Evolutionary conservation across 192 early-diverging fungal species (phyloP), one percentile per base, ranked within the genome.

Genomic region (Podochytrium sp.): DNA sequence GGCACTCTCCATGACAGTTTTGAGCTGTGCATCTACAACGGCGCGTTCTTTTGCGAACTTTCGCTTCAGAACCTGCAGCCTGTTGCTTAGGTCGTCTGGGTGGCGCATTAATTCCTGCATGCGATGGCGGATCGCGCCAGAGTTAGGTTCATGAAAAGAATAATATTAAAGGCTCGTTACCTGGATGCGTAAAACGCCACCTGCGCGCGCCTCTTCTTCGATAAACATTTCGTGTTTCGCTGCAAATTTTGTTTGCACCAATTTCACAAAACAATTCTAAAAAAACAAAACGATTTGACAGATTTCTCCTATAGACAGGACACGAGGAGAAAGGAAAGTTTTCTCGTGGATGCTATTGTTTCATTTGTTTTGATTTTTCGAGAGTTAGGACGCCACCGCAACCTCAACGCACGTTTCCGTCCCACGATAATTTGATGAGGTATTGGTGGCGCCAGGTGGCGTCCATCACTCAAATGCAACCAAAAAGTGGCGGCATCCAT

Each of bases 31-130:
- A 79, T 98, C 96, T 29, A 98, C 91, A 27, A 91, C 86, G 10
- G 94, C 92, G 76, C 93, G 89, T 84, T 99, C 98, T 72, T 92
- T 89, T 2, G 90, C 90, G 58, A 96, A 86, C 76, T 95, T 95
- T 65, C 90, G 88, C 63, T 91, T 89, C 33, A 98, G 71, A 5
- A 87, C 83, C 27, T 87, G 83, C 10, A 97, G 90, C 74, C 92
- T 96, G 81, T 91, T 91, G 20, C 85, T 88, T 23, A 99, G 86
- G 83, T 99, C 97, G 81, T 99, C 97, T 4, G 97, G 97, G 81
- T 96, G 93, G 51, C 90, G 87, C 43, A 99, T 84, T 49, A 97
- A 83, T 69, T 95, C 93, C 4, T 92, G 85, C 12, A 30, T 34
- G 6, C 4, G 12, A 16, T 61, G 5, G 27, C n/a, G 59, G 30